phyloP scores from a whole-genome alignment of 2,329 filamentous ascomycete species.

The Salinomyces thailandicus region DNA sequence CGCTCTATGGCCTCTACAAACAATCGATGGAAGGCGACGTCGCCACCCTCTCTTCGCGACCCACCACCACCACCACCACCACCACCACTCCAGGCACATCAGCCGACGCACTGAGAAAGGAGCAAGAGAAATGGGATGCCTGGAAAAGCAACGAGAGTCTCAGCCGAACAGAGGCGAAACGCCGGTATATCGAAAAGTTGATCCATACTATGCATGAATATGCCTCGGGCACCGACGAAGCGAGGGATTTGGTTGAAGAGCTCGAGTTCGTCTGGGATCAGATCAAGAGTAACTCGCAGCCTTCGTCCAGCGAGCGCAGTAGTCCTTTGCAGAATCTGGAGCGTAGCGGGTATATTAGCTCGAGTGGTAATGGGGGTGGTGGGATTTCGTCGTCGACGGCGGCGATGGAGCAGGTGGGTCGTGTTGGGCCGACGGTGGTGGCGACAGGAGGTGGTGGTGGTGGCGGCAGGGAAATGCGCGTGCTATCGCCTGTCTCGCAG shows the following conservation, averaged over 20 bases:
- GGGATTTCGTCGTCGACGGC: constrained; percentile 18
- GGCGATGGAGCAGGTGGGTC: constrained; percentile 15
- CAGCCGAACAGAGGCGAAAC: constrained; percentile 68
- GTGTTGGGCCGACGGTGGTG: too few species aligned
- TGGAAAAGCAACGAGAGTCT: constrained; percentile 84
- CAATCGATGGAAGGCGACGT: constrained; percentile 99
- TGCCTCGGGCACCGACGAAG: constrained; percentile 74
- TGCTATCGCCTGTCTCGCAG: constrained; percentile 79
- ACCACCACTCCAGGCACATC: constrained; percentile 10
- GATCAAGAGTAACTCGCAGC: constrained; percentile 60
- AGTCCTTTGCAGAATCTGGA: constrained; percentile 22
- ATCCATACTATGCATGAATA: constrained; percentile 97
- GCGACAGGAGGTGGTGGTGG: constrained; percentile 4
- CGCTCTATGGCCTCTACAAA: constrained; percentile 96
- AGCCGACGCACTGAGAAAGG: constrained; percentile 17
- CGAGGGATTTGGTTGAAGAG: constrained; percentile 77
- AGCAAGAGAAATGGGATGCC: constrained; percentile 57
- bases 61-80: constrained; percentile 29
- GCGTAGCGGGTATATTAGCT: constrained; percentile 25
- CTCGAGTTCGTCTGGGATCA: constrained; percentile 99
- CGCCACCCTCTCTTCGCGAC: constrained; percentile 83
- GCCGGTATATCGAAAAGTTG: constrained; percentile 82
- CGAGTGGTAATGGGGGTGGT: constrained; percentile 16
- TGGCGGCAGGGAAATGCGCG: constrained; percentile 33
- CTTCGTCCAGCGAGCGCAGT: constrained; percentile 19